Percentiles rank a stretch among this genome's conserved stretches.
Evolutionary conservation across 2,329 filamentous ascomycete genomes (phyloP).

Genomic region (Pyricularia grisea): DNA sequence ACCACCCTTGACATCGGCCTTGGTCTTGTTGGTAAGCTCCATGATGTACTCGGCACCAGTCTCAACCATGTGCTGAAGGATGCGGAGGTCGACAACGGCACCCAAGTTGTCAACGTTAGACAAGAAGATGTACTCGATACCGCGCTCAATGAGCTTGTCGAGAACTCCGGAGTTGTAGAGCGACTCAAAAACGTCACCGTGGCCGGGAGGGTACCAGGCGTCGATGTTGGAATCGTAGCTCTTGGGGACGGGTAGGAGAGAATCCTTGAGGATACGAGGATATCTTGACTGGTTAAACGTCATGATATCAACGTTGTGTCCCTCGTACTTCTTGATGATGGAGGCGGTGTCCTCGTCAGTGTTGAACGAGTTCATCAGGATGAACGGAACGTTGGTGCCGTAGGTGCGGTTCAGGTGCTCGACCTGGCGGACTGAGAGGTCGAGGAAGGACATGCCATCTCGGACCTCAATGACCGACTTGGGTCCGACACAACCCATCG

Average conservation of each 20-base stretch:
- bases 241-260: conserved; percentile 91
- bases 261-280: conserved; percentile 97
- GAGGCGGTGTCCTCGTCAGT: conserved; percentile 95
- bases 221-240: conserved; percentile 75
- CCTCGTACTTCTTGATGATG: conserved; percentile 99
- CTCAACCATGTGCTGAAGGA: conserved; percentile 99
- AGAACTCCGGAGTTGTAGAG: conserved; percentile 98
- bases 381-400: conserved; percentile 92
- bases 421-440: conserved; percentile 96
- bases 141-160: conserved; percentile 88
- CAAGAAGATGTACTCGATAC: conserved; percentile 96
- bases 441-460: conserved; percentile 99
- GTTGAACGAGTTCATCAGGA: conserved; percentile 99
- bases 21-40: conserved; percentile 99
- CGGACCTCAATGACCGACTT: conserved; percentile 99
- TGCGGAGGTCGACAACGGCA: conserved; percentile 93
- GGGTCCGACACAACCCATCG: conserved; percentile 97
- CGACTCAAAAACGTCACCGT: conserved; percentile 98
- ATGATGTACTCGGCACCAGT: conserved; percentile 97
- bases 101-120: conserved; percentile 99
- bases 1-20: conserved; percentile 99
- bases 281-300: conserved; percentile 99
- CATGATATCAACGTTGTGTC: conserved; percentile 98
- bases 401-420: conserved; percentile 99
- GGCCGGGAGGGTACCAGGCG: conserved; percentile 97